These are phyloP conservation scores for Hypsizygus ulmarius DNA, from an alignment of 1,284 basidiomycete genomes.

Conservation along the genomic window DNA sequence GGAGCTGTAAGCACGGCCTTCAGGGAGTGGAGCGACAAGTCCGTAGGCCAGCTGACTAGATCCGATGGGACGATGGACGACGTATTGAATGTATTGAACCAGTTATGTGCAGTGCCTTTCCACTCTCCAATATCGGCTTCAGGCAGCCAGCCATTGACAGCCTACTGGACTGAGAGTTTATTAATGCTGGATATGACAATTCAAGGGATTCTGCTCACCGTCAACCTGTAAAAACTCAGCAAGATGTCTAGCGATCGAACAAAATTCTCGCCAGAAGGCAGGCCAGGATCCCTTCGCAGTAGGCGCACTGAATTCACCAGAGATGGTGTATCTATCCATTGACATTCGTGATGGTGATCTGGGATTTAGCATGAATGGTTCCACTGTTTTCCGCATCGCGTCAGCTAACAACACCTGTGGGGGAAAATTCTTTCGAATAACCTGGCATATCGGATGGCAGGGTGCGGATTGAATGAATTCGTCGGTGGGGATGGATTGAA, in stretches of 20 bases:
- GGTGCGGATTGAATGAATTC: constrained; percentile 37
- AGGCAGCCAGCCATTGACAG: constrained; percentile 43
- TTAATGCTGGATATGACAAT: background rate
- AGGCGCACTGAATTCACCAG: constrained; percentile 42
- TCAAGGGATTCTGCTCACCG: constrained; percentile 19
- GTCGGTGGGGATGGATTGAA: constrained; percentile 37
- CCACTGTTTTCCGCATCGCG: constrained; percentile 25
- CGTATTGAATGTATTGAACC: constrained; percentile 46
- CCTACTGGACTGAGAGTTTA: constrained; percentile 20
- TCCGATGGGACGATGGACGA: constrained; percentile 38
- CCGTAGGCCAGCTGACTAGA: constrained; percentile 39
- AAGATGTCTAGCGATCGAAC: background rate
- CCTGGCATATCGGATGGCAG: constrained; percentile 40
- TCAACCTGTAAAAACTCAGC: constrained; percentile 25
- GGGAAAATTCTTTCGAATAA: constrained; percentile 7
- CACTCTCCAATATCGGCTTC: constrained; percentile 45
- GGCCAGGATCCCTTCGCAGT: constrained; percentile 42
- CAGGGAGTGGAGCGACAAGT: constrained; percentile 42
- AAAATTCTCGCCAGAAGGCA: constrained; percentile 35
- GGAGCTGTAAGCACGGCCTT: constrained; percentile 40
- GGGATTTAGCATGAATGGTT: constrained; percentile 41
- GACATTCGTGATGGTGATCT: constrained; percentile 37
- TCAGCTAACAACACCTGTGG: background rate
- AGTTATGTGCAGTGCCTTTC: constrained; percentile 43
- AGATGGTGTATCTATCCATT: constrained; percentile 38